Evolutionary conservation across 148 eudicot genomes (phyloP).

Genomic region (Silene uniflora): DNA sequence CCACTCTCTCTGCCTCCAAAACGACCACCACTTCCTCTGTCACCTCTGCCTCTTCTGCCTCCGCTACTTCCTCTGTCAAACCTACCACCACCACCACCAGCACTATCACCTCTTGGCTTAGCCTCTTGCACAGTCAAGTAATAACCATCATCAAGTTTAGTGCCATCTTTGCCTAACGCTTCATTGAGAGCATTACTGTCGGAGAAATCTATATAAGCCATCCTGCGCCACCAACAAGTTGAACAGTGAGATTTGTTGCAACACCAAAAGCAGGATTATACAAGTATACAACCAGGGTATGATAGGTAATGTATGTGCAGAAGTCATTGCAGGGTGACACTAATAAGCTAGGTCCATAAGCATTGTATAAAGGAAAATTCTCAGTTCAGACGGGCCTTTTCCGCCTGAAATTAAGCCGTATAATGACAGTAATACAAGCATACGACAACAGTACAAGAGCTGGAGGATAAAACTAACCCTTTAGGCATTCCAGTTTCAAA

Average conservation of each 20-base stretch:
- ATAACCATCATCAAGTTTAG: conserved; percentile 43
- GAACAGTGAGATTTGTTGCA: not conserved
- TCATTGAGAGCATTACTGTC: conserved; percentile 38
- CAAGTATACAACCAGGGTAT: too few relatives aligned
- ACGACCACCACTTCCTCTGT: too few relatives aligned
- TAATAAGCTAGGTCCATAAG: too few relatives aligned
- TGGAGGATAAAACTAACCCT: conserved; percentile 43
- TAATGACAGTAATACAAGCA: too few relatives aligned
- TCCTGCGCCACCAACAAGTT: conserved; percentile 31
- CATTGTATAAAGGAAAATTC: too few relatives aligned
- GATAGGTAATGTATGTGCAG: too few relatives aligned
- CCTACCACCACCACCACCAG: conserved; percentile 29
- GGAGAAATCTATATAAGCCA: conserved; percentile 56
- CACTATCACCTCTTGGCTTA: conserved; percentile 50
- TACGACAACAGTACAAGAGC: not conserved
- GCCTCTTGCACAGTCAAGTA: conserved; percentile 52
- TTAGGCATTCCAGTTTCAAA: conserved; percentile 38
- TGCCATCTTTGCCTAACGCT: conserved; percentile 50
- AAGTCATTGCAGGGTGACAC: too few relatives aligned
- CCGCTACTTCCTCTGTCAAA: not conserved
- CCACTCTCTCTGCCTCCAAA: not conserved
- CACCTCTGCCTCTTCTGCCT: not conserved
- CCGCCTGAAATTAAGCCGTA: too few relatives aligned
- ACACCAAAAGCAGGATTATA: too few relatives aligned
- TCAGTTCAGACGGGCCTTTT: too few relatives aligned